phyloP scores from a whole-genome alignment of 2,329 filamentous ascomycete genomes.

The Chrysoporthe puriensis region DNA sequence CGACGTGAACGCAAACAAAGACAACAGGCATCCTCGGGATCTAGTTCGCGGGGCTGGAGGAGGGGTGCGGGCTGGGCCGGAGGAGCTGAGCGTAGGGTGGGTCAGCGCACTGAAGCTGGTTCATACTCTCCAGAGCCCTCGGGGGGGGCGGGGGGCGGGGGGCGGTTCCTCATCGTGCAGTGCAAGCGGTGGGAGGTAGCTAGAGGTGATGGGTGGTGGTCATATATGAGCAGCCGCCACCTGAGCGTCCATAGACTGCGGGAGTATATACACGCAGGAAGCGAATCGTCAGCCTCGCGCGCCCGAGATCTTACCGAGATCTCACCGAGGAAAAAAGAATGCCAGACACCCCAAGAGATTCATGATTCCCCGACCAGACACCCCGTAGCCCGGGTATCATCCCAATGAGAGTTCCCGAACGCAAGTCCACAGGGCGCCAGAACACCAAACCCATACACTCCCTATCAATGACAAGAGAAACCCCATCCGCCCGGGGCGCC shows the following conservation, averaged over 20 bases:
- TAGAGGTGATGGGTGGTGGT: background rate
- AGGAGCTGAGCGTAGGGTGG: constrained; percentile 37
- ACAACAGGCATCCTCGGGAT: constrained; percentile 56
- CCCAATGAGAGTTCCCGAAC: no score
- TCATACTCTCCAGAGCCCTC: constrained; percentile 35
- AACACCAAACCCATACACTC: background rate
- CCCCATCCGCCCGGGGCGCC: no score
- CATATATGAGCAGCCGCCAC: background rate
- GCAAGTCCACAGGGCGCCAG: no score
- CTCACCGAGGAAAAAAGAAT: no score
- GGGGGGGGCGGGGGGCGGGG: no score
- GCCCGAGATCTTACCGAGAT: no score
- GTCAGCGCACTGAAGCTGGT: constrained; percentile 47
- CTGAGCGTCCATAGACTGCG: background rate
- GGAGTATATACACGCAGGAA: background rate
- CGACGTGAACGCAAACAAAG: background rate
- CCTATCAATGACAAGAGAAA: background rate
- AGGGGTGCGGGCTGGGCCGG: constrained; percentile 38
- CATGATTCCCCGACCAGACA: no score
- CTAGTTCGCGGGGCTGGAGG: constrained; percentile 44
- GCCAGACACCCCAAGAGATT: no score
- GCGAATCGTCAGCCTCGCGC: no score
- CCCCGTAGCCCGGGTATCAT: no score
- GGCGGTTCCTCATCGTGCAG: background rate
- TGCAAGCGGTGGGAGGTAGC: background rate